phyloP scores from a whole-genome alignment of 371 early-diverging fungal species.

The Blastocladiella emersonii region DNA sequence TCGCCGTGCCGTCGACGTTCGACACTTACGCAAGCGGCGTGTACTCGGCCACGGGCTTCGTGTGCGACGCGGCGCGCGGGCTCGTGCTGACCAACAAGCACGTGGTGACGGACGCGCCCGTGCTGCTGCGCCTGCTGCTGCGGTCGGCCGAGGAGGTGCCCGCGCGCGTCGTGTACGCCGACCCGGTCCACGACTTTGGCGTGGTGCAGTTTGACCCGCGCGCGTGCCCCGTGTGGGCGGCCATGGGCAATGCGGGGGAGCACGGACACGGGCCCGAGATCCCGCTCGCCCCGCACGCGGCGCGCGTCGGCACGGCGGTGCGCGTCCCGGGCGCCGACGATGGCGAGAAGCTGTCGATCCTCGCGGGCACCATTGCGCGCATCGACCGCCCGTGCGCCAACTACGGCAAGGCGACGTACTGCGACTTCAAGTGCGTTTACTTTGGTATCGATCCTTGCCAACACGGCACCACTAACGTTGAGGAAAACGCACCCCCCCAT shows the following conservation, averaged over 20 bases:
- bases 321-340: slow-evolving; percentile 61
- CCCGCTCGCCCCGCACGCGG: slow-evolving; percentile 57
- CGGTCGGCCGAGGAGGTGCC: slow-evolving; percentile 84
- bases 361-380: slow-evolving; percentile 74
- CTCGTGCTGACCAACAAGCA: slow-evolving; percentile 86
- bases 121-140: slow-evolving; percentile 71
- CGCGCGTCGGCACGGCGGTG: slow-evolving; percentile 78
- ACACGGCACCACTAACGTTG: too few relatives aligned
- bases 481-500: too few relatives aligned
- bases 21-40: background rate
- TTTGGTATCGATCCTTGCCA: too few relatives aligned
- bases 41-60: slow-evolving; percentile 46
- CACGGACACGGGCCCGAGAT: slow-evolving; percentile 67
- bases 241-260: slow-evolving; percentile 35
- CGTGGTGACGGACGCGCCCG: slow-evolving; percentile 80
- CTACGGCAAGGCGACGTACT: slow-evolving; percentile 50
- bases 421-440: slow-evolving; percentile 34
- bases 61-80: slow-evolving; percentile 75
- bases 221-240: background rate
- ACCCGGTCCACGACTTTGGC: slow-evolving; percentile 86
- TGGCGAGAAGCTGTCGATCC: slow-evolving; percentile 79
- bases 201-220: slow-evolving; percentile 60
- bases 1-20: background rate
- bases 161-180: slow-evolving; percentile 70
- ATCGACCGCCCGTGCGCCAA: slow-evolving; percentile 52